Base-by-base conservation (phyloP, 495 filamentous ascomycete genomes). In the Umbilicaria muhlenbergii region DNA sequence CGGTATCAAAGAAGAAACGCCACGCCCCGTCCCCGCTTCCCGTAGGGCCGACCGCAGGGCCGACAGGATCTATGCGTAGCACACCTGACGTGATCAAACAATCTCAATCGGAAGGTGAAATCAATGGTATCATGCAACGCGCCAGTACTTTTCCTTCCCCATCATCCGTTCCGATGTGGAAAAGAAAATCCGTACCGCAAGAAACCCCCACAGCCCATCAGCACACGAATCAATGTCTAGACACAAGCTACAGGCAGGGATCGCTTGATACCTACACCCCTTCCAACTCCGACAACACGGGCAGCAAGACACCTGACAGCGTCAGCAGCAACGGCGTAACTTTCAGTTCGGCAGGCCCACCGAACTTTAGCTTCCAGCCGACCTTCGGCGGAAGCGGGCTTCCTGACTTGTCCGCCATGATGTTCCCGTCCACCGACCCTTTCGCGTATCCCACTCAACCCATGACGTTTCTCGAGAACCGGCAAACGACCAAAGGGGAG, bases 371-470 rank as follows among this genome's bases (percentile, higher is more conserved):
- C 40, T 57, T 49, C 35, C 59, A 65, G 41, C 44, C 53, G 16
- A 41, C 53, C 17, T 51, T 56, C 47, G 51, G 60, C 40, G 48
- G 59, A 37, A 57, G 58, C 36, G 59, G 55, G 18, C 58, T 92
- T 16, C 71, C 81, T 12, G 83, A 91, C 56, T 69, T 94, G 14
- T 80, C 80, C 58, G 74, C 81, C 11, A 80, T 94, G 61, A 94
- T 95, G 86, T 96, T 95, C 50, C 81, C 87, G 1, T 85, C 87
- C 0, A 71, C 76, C 18, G 87, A 96, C 55, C 85, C 88, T 0
- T 89, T 94, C 46, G 85, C 80, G 0, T 96, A 94, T 58, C 83
- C 87, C 3, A 83, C 79, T 51, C 85, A 87, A 53, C 83, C 86
- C 2, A 74, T 88, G 64, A 80, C 70, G 2, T 77, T 68, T 1